Conservation (phyloP, 2,329 filamentous ascomycete species). For the Talaromyces sp. region DNA sequence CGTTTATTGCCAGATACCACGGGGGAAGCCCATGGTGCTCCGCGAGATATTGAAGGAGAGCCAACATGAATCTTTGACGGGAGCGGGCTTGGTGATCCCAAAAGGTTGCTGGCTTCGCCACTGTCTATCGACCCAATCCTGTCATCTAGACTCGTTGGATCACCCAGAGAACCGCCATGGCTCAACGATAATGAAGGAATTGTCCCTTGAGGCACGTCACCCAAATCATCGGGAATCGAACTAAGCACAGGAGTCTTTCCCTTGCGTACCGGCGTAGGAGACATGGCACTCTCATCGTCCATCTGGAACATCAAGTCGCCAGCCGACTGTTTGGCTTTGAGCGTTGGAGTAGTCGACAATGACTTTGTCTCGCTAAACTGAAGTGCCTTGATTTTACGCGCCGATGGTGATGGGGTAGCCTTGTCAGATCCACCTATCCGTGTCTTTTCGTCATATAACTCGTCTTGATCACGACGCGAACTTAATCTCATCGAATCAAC, state of each 20-base stretch:
- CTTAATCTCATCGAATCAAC: slow-evolving; percentile 73
- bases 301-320: slow-evolving; percentile 88
- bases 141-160: slow-evolving; percentile 22
- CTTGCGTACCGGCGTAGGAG: slow-evolving; percentile 21
- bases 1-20: slow-evolving; percentile 58
- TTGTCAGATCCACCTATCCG: slow-evolving; percentile 64
- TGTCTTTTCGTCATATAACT: slow-evolving; percentile 58
- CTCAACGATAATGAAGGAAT: slow-evolving; percentile 19
- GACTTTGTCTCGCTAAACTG: slow-evolving; percentile 40
- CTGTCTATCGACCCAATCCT: slow-evolving; percentile 22
- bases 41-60: slow-evolving; percentile 21
- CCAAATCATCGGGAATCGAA: slow-evolving; percentile 12
- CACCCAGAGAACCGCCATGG: slow-evolving; percentile 21
- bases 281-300: slow-evolving; percentile 65
- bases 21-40: slow-evolving; percentile 49
- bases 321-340: slow-evolving; percentile 63
- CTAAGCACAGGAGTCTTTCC: slow-evolving; percentile 24
- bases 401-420: slow-evolving; percentile 41
- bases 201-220: slow-evolving; percentile 16
- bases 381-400: slow-evolving; percentile 35
- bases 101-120: slow-evolving; percentile 19
- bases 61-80: slow-evolving; percentile 19
- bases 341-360: slow-evolving; percentile 56
- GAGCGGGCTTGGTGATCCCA: slow-evolving; percentile 16
- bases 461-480: slow-evolving; percentile 58